Evolutionary conservation across 129 eudicot genomes (phyloP), one percentile per base, ranked within the genome.

Genomic region (Heracleum sosnowskyi): DNA sequence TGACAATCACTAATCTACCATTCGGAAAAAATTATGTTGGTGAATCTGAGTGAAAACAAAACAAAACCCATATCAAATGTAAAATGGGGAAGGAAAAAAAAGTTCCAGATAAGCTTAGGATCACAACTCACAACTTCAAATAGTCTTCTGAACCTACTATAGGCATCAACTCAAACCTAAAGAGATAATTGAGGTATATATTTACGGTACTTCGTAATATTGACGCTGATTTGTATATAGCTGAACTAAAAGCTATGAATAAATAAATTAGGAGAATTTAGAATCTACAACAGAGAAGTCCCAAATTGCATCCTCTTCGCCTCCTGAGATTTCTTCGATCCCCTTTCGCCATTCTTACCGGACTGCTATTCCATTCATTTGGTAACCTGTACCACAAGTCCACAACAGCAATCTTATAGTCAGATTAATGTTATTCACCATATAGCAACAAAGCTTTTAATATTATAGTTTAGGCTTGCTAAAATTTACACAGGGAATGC

Each of bases 351-450:
- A 93, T 93, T 78, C 98, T 87, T 69, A 88, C 92, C 2, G 98
- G 98, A 71, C 98, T 93, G 85, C 94, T 86, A 83, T 93, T 89
- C 96, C 96, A 93, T 75, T 93, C 98, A 5, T 82, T 78, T 77
- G 78, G 96, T 57, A 93, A 82, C 86, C 98, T 93, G 93, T 31
- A 66, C 44, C 39, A 70, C 47, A 11, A 44, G 16, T 44, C 3
- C 47, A 44, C 73, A 36, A 31, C 34, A 45, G 40, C 8, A 79
- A 63, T 73, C 18, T 29, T 17, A 18, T 40, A 33, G 62, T 36
- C 20, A 35, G 41, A 75, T 7, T 15, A 37, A 55, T 9, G 47
- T 7, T 11, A 24, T 53, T 49, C 40, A 28, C 4, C 16, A 26
- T 11, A 12, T 42, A 26, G 2, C 33, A 74, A 13, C 33, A 74